Evolutionary conservation across 805 yeast genomes (phyloP), one percentile per base, ranked within the genome.

Genomic region (Soucietia sequanensis): DNA sequence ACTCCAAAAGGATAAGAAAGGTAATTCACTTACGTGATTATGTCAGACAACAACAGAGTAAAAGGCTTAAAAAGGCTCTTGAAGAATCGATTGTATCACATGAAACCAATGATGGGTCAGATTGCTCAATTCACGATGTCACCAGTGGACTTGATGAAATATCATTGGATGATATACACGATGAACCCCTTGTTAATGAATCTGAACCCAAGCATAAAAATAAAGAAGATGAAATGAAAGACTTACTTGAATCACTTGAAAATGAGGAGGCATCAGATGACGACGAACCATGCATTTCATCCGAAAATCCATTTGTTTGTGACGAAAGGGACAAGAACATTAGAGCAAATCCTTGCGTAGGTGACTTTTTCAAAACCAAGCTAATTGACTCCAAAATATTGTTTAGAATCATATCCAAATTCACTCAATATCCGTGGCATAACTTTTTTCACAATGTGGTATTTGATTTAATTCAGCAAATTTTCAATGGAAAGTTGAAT

Each of bases 381-480:
- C 66, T 93, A 15, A 76, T 80, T 39, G 96, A 93, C 52, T 80
- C 78, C 56, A 72, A 75, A 23, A 78, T 88, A 39, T 70, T 90
- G 21, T 65, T 77, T 14, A 74, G 78, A 15, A 80, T 90, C n/a
- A 62, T 89, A 17, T 62, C 73, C 18, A 79, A 84, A 72, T 87
- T 93, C 52, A 81, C 90, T 59, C 67, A 74, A 41, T 88, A 81
- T 59, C 96, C 98, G 5, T 93, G 98, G 98, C 93, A 93, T 58
- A 93, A 93, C 55, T 93, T 93, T 54, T 75, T 93, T 69, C 99
- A 93, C 60, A 93, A 91, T 53, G 99, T 93, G 38, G 96, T 93
- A 6, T 93, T 91, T 69, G 99, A 93, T 62, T 78, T 93, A 42
- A 83, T 93, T 21, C 99, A 93, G 60, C 99, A 93, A 58, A 80